Evolutionary conservation across 345 rosid genomes (phyloP), one percentile per base, ranked within the genome.

Genomic region (Microthlaspi erraticum): DNA sequence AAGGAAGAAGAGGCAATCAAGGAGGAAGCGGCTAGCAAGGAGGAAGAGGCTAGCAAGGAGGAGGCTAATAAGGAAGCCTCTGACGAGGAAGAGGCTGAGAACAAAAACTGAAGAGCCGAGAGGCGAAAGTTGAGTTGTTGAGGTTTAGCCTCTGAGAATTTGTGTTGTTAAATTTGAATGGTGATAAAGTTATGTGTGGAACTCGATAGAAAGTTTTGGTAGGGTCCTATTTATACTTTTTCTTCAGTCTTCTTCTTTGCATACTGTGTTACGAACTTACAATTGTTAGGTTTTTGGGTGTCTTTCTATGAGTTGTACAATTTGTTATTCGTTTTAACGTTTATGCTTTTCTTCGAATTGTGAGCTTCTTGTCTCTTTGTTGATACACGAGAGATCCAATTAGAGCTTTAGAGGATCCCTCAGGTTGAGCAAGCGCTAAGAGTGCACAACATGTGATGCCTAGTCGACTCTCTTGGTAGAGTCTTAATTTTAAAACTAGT

Each of bases 171-270:
- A 7, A 23, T 36, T 45, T 33, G 52, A 19, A 56, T 16, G 13
- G 37, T 34, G 43, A 26, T 23, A 54, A 54, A 33, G 62, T 74
- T 59, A 55, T 73, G 16, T 51, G 67, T 45, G 31, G 49, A 74
- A 67, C 63, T 36, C 9, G 0, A 45, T 68, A 52, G 64, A 68
- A 74, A 74, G 44, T 75, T 75, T 75, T 74, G 78, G 8, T 75
- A 60, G 69, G 64, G 36, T 53, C 66, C 10, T 26, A 26, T 26
- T 66, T 48, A 46, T 46, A 16, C 5, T 39, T 6, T 64, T 46
- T 73, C 20, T 70, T 37, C 26, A 16, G 14, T 44, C 44, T 42
- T 19, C 5, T 46, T 56, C 1, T 45, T 55, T 72, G 18, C 55
- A 41, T 41, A 66, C 77, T 18, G 8, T 73, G 52, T 41, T 66